Evolutionary conservation across 805 yeast species (phyloP).

Genomic region (Candida michaelii): DNA sequence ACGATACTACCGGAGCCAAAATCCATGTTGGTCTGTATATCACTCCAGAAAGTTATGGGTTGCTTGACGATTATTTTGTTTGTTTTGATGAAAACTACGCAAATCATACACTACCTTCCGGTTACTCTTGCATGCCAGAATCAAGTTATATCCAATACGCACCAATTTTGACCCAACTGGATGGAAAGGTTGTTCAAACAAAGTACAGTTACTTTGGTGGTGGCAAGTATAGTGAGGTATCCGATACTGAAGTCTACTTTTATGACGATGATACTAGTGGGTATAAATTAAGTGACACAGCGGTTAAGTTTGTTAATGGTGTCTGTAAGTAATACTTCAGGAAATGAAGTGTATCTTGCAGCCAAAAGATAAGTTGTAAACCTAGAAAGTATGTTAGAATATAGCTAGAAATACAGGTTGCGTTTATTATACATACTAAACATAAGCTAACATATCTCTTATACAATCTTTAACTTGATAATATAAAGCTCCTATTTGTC

Average conservation of each 20-base stretch:
- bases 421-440: constrained; percentile 30
- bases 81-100: constrained; percentile 11
- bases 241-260: neutral
- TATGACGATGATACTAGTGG: neutral
- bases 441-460: constrained; percentile 72
- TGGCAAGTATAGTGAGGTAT: neutral
- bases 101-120: neutral
- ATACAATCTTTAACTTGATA: constrained; percentile 75
- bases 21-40: constrained; percentile 8
- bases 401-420: no score
- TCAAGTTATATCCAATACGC: constrained; percentile 11
- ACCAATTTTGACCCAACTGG: constrained; percentile 3
- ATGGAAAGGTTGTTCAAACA: neutral
- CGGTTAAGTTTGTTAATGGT: constrained; percentile 1
- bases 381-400: no score
- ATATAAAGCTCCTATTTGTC: constrained; percentile 70
- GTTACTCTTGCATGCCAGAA: constrained; percentile 6
- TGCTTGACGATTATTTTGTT: neutral
- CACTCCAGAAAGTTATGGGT: constrained; percentile 11
- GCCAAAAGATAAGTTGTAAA: no score
- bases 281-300: neutral
- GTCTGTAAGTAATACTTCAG: constrained; percentile 4
- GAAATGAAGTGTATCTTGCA: no score
- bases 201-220: neutral
- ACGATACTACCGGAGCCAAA: constrained; percentile 10